Evolutionary conservation across 2,329 filamentous ascomycete species (phyloP), one percentile per base, ranked within the genome.

Genomic region (Aspergillus uvarum): DNA sequence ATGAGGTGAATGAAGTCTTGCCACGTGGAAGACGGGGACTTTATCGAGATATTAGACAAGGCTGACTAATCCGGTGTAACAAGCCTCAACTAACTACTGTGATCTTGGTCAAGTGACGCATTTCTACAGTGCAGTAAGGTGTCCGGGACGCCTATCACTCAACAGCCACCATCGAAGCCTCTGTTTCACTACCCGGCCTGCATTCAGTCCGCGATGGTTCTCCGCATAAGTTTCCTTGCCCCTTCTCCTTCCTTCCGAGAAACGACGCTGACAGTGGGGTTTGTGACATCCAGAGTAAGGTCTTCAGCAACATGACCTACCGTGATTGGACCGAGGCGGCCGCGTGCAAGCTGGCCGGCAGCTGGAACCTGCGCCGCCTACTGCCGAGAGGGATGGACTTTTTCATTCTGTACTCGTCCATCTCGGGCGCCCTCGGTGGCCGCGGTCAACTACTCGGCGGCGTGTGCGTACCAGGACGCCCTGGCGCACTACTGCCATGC

Each of bases 381-480:
- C 6, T 32, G 7, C n/a, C 2, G 22, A 22, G n/a, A 7, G 16
- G 14, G 1, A n/a, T 51, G 16, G 50, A 51, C 16, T 51, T 51
- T 31, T 51, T 51, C n/a, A 35, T 51, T 11, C 50, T 51, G 16
- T 51, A 4, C 29, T 51, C 50, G 16, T 51, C 50, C 12, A 32
- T 32, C 29, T 32, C 29, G 19, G 50, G 50, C 5, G 16, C 38
- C 16, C 29, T 31, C n/a, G 50, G 50, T 7, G 29, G 29, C n/a
- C 26, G n/a, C 32, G n/a, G 50, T 31, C 26, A 51, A 51, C 50
- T 51, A 79, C 51, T 69, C 71, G 0, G 71, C 75, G 14, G 75
- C 67, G 12, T 72, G 70, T 56, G 65, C 71, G 5, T 78, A 68
- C 60, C 65, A 75, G 11, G 69, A 74, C 44, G 65, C 67, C 1